Evolutionary conservation across 2,329 filamentous ascomycete species (phyloP).

Genomic region (Monosporascus sp.): DNA sequence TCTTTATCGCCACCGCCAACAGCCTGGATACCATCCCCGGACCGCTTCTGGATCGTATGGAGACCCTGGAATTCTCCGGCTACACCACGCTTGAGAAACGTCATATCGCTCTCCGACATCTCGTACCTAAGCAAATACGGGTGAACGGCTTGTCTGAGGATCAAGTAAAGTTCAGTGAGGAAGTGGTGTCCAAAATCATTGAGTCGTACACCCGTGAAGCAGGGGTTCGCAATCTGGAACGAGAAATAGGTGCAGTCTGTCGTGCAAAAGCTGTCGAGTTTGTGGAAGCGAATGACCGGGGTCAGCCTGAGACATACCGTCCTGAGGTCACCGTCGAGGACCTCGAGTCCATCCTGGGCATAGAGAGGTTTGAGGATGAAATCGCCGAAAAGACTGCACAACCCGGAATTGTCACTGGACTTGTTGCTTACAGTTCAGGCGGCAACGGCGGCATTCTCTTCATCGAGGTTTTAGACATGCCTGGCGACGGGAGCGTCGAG

Average conservation of each 20-base stretch:
- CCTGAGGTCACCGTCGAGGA: conserved; percentile 70
- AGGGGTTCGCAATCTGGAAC: conserved; percentile 91
- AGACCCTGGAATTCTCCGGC: conserved; percentile 86
- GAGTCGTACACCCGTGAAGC: conserved; percentile 95
- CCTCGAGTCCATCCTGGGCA: conserved; percentile 84
- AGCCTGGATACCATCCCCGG: conserved; percentile 89
- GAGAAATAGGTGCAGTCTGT: conserved; percentile 91
- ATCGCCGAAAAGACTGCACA: conserved; percentile 80
- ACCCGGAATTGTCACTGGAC: conserved; percentile 89
- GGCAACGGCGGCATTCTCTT: conserved; percentile 95
- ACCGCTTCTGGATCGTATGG: conserved; percentile 94
- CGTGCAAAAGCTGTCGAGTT: conserved; percentile 93
- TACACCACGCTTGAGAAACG: conserved; percentile 97
- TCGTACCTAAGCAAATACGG: conserved; percentile 93
- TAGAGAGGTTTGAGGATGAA: conserved; percentile 92
- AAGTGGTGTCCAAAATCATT: conserved; percentile 91
- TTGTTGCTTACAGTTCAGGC: conserved; percentile 89
- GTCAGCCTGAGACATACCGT: conserved; percentile 63
- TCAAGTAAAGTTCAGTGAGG: conserved; percentile 71
- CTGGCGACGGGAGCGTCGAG: conserved; percentile 84
- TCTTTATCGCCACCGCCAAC: conserved; percentile 97
- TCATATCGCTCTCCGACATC: conserved; percentile 85
- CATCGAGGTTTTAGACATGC: conserved; percentile 98
- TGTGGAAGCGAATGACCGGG: conserved; percentile 78
- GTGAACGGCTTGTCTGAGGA: conserved; percentile 77